Base-by-base conservation (phyloP, 2,329 filamentous ascomycete genomes). In the Didymosphaeria variabile region DNA sequence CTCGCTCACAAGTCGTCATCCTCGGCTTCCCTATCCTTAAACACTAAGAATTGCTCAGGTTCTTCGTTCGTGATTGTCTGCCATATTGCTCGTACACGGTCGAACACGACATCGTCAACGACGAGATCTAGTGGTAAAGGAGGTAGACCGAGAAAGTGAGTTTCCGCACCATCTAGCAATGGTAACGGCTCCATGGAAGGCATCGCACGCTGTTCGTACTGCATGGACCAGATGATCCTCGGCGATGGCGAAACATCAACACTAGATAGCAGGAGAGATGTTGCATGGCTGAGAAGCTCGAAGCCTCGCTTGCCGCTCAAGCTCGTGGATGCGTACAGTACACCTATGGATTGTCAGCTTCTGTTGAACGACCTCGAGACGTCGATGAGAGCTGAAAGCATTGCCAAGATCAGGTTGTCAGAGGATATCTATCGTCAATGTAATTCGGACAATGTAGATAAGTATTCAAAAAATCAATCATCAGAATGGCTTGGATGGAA, bases 371-470 rank as follows among this genome's bases (percentile, higher is more conserved):
- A 55, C 5, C 15, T 26, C 21, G 55, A 31, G 54, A 26, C 51
- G 46, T 50, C 40, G 46, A 55, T 31, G 26, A 21, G n/a, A 55
- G 12, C 26, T 9, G 23, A 44, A 47, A 51, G 67, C 57, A 50
- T 63, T 59, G 77, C 79, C 83, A 80, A 81, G 72, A 88, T 96
- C 93, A 97, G 93, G 83, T 90, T 92, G 89, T 94, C 90, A 94
- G 91, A 93, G 88, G 87, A 84, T 84, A 65, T 64, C 78, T 85
- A 86, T 95, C 93, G 89, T 96, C 94, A 97, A 90, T 86, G 86
- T 79, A 83, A 82, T 91, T 97, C 94, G 94, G 94, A 91, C 93
- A 98, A 98, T 97, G 94, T 98, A 97, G 94, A 97, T 98, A 98
- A 98, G 94, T 94, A 92, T 95, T 96, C 86, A 80, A 85, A 84